A percentile compares a stretch with the other conserved stretches of the same genome.
These are phyloP conservation scores for Spongispora temasekensis DNA, from an alignment of 1,284 basidiomycete genomes.

Conservation along the genomic window DNA sequence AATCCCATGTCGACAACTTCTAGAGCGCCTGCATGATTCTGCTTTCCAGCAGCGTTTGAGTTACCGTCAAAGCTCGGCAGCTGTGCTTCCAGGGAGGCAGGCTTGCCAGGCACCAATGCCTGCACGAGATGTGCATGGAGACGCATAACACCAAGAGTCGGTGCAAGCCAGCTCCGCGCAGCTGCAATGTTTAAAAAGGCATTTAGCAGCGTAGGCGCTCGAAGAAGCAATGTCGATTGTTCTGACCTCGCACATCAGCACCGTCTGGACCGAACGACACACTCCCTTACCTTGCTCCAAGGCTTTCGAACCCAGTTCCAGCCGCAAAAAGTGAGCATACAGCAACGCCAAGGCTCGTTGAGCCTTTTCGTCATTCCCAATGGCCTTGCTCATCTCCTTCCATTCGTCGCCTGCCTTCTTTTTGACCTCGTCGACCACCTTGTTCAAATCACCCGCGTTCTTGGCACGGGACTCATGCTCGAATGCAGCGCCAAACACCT, in stretches of 20 bases:
- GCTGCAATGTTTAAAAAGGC: conserved; percentile 84
- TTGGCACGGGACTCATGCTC: conserved; percentile 55
- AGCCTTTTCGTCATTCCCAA: conserved; percentile 44
- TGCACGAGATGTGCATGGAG: conserved; percentile 87
- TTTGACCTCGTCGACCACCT: conserved; percentile 60
- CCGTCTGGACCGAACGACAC: conserved; percentile 2
- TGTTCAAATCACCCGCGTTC: conserved; percentile 48
- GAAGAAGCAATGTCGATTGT: conserved; percentile 68
- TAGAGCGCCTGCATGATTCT: conserved; percentile 41
- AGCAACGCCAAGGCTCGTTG: conserved; percentile 67
- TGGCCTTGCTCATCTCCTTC: conserved; percentile 45
- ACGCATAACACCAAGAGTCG: conserved; percentile 79
- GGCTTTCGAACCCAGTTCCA: conserved; percentile 58
- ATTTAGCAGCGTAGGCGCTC: conserved; percentile 74
- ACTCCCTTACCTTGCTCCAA: conserved; percentile 66
- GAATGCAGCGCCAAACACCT: conserved; percentile 73
- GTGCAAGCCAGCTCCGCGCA: conserved; percentile 90
- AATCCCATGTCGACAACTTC: conserved; percentile 87
- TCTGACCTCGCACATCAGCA: conserved; percentile 43
- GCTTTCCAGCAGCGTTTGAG: conserved; percentile 23
- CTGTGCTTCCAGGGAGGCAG: conserved; percentile 55
- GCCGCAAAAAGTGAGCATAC: conserved; percentile 84
- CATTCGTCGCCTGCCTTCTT: conserved; percentile 53
- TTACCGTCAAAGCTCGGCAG: conserved; percentile 71
- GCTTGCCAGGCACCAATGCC: conserved; percentile 68